Percentiles rank a stretch among this genome's conserved stretches.
Conservation (phyloP, 2,329 filamentous ascomycete genomes). For the Xylaria multiplex region DNA sequence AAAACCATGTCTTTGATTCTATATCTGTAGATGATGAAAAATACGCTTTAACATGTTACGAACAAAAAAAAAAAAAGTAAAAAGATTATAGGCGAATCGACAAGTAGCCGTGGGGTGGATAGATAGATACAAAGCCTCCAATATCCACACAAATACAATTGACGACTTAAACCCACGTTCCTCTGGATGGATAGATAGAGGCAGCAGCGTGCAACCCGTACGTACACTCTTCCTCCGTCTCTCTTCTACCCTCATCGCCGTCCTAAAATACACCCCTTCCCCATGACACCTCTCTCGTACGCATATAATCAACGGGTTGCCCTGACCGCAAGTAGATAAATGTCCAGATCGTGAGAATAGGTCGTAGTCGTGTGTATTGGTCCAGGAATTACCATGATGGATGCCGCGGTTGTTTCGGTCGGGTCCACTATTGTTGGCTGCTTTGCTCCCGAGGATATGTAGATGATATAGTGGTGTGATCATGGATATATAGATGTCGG, state of each 20-base stretch:
- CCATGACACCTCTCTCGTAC: not conserved
- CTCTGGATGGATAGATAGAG: no score
- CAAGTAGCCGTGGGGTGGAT: no score
- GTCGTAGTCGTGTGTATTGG: not conserved
- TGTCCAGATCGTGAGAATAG: not conserved
- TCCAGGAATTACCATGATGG: not conserved
- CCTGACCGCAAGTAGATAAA: not conserved
- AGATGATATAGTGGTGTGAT: not conserved
- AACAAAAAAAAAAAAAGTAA: not conserved
- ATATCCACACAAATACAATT: no score
- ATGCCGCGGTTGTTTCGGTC: not conserved
- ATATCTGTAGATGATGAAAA: not conserved
- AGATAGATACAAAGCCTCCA: no score
- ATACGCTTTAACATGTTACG: not conserved
- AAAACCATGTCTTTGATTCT: not conserved
- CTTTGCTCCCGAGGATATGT: not conserved
- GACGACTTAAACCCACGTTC: no score
- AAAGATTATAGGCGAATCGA: not conserved
- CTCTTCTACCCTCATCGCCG: no score
- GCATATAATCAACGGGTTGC: not conserved
- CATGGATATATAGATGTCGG: not conserved
- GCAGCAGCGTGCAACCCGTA: no score
- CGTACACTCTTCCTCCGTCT: no score
- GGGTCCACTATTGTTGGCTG: not conserved
- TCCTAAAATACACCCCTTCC: not conserved